Evolutionary conservation across 768 basidiomycete species (phyloP), one percentile per base, ranked within the genome.

Genomic region (Cytidiella melzeri): DNA sequence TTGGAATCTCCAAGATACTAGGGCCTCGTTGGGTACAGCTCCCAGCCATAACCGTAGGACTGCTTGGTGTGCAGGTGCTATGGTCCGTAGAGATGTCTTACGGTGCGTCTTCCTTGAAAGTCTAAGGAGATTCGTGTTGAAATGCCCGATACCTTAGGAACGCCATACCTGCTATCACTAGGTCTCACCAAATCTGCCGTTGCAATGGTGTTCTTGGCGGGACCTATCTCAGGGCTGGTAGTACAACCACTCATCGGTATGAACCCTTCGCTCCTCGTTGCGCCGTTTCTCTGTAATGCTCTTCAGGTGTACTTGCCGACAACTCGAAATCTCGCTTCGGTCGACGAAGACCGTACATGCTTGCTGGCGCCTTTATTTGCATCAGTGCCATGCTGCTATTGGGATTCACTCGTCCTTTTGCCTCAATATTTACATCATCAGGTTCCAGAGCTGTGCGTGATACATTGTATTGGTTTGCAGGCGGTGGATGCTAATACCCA

Each of bases 1-100:
- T 62, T 20, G 85, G 86, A 18, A 67, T 72, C 23, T 71, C 87
- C 1, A 74, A 69, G 49, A 79, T 92, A 23, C 55, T 75, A 5
- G 88, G 89, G 0, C 90, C 91, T 1, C 55, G 60, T 52, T 89
- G 83, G 81, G 62, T 76, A 0, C 80, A 77, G 41, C 65, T 87
- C 23, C 85, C 87, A 1, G 72, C 75, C 2, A 65, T 95, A 34
- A 94, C 92, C 0, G 59, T 92, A 5, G 87, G 89, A 0, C 68
- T 94, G 45, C 66, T 92, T 2, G 93, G 93, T 5, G 82, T 94
- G 0, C 88, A 91, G 63, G 80, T 92, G 52, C 79, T 95, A 41
- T 96, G 94, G 94, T 87, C 86, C 1, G 84, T 95, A 11, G 93
- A 96, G 61, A 93, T 96, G 90, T 85, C 89, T 0, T 93, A 95